Percentiles rank a stretch among this genome's conserved stretches.
These are phyloP conservation scores for Aspergillus campestris DNA, from an alignment of 495 filamentous ascomycete species.

Conservation along the genomic window DNA sequence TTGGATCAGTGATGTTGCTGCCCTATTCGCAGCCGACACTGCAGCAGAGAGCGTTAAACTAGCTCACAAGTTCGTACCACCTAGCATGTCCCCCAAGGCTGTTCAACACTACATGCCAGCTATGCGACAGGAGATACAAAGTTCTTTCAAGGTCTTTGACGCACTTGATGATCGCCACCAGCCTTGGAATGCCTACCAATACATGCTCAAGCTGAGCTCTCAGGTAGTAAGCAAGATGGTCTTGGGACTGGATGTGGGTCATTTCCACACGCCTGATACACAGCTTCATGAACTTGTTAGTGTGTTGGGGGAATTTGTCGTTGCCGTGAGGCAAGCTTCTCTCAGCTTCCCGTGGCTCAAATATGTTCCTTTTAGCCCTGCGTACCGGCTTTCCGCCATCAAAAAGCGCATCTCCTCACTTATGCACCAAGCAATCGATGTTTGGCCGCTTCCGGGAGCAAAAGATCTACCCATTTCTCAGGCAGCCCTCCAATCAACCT, in stretches of 20 bases:
- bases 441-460: too few relatives aligned
- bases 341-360: too few relatives aligned
- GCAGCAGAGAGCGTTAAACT: conserved; percentile 35
- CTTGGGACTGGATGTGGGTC: conserved; percentile 42
- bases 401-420: too few relatives aligned
- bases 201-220: conserved; percentile 48
- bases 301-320: too few relatives aligned
- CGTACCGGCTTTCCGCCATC: too few relatives aligned
- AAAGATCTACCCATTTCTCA: too few relatives aligned
- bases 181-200: conserved; percentile 48
- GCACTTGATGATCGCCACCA: conserved; percentile 35
- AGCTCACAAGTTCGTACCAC: conserved; percentile 48
- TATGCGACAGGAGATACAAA: conserved; percentile 38
- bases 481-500: too few relatives aligned
- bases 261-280: conserved; percentile 34
- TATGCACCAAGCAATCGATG: too few relatives aligned
- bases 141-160: conserved; percentile 42
- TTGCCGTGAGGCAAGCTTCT: too few relatives aligned
- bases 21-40: conserved; percentile 44
- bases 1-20: conserved; percentile 32
- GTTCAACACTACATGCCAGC: conserved; percentile 45
- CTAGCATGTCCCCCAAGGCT: conserved; percentile 43
- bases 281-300: conserved; percentile 27
- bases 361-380: too few relatives aligned
- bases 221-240: conserved; percentile 42